Evolutionary conservation across 805 yeast genomes (phyloP), one percentile per base, ranked within the genome.

Genomic region (Suhomyces sp.): DNA sequence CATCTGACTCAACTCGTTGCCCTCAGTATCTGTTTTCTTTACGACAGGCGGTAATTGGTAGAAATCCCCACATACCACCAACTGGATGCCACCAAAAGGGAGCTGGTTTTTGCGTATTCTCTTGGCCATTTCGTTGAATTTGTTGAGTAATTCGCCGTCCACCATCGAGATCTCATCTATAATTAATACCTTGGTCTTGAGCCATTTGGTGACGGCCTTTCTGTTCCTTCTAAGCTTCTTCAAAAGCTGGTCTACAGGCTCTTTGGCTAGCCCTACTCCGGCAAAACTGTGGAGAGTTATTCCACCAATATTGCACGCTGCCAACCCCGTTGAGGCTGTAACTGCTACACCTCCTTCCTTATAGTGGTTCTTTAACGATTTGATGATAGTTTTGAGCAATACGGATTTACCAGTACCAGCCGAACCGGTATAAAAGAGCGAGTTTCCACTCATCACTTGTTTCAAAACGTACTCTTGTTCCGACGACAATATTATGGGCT

Each of bases 371-470:
- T 71, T 76, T 51, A 88, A 65, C 0, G 76, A 68, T 60, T 81
- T 80, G 51, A 88, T 87, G 36, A 88, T 74, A 9, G 83, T 76
- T 55, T 80, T 79, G 48, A 94, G 72, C n/a, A 94, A 73, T 4
- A 94, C 87, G 1, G 99, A 93, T 66, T 94, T 94, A 65, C 99
- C 99, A 0, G 99, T 94, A 62, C 99, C 99, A 0, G 99, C 99
- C 33, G 97, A 90, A 48, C 99, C 99, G 0, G 99, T 94, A 66
- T 89, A 94, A 65, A 94, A 94, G 2, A 94, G 71, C 54, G 86
- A 89, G 15, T 75, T 71, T 0, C 96, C 91, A 22, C 74, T 64
- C 44, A 81, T 69, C 0, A 86, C 96, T 50, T 88, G 69, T 8
- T 83, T 80, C 9, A 89, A 76, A 22, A 94, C 83, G 48, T 78